Evolutionary conservation across 768 basidiomycete species (phyloP).

Genomic region (Kwoniella heveanensis): DNA sequence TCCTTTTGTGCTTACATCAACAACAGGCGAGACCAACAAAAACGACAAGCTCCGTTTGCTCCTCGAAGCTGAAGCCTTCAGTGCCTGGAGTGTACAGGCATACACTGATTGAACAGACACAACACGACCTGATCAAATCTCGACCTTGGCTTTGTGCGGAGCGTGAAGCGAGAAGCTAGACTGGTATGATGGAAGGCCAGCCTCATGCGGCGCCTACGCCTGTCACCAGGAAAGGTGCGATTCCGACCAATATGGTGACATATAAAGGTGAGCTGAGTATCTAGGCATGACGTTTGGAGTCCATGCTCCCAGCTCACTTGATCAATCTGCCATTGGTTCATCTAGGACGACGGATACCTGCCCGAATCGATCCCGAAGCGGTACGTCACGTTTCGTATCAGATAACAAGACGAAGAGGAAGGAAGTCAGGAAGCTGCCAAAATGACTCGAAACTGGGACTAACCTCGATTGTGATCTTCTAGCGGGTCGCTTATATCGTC

Average conservation of each 20-base stretch:
- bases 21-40: not conserved
- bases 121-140: not conserved
- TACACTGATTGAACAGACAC: not conserved
- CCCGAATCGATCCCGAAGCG: conserved; percentile 49
- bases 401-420: not conserved
- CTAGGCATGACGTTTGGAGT: too few relatives aligned
- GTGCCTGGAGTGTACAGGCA: not conserved
- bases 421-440: not conserved
- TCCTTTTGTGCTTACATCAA: not conserved
- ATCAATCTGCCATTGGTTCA: not conserved
- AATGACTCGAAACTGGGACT: conserved; percentile 15
- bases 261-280: conserved; percentile 46
- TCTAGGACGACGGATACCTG: conserved; percentile 43
- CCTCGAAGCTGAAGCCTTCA: not conserved
- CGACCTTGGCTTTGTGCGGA: too few relatives aligned
- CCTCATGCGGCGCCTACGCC: conserved; percentile 18
- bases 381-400: conserved; percentile 22
- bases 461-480: not conserved
- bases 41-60: not conserved
- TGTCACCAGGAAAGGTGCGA: conserved; percentile 31
- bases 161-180: too few relatives aligned
- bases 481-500: conserved; percentile 46
- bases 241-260: conserved; percentile 44
- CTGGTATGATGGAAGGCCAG: conserved; percentile 22
- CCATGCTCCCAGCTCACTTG: conserved; percentile 8